phyloP scores from a whole-genome alignment of 2,329 filamentous ascomycete genomes.

The Fusarium nygamai region DNA sequence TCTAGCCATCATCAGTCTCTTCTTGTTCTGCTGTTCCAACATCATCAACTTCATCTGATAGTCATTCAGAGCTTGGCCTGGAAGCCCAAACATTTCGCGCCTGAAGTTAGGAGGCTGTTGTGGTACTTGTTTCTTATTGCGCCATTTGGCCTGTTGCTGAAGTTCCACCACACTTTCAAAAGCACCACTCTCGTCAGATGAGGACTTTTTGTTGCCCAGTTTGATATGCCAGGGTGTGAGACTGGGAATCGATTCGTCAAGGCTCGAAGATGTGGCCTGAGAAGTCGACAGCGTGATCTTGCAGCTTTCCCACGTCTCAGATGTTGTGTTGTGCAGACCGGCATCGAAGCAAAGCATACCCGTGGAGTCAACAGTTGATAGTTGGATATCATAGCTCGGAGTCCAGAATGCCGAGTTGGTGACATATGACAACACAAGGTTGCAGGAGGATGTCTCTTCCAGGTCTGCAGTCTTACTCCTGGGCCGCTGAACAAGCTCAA shows the following conservation, averaged over 20 bases:
- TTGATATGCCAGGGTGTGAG: conserved; percentile 67
- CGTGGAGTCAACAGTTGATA: conserved; percentile 65
- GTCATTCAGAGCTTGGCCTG: conserved; percentile 53
- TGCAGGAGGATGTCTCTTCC: conserved; percentile 46
- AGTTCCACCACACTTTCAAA: conserved; percentile 54
- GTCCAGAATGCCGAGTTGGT: conserved; percentile 67
- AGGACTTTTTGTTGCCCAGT: conserved; percentile 48
- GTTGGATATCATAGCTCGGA: conserved; percentile 69
- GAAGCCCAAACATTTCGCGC: conserved; percentile 16
- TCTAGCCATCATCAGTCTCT: conserved; percentile 82
- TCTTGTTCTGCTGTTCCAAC: conserved; percentile 88
- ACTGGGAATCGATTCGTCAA: conserved; percentile 64
- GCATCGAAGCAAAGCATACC: conserved; percentile 70
- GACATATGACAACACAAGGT: conserved; percentile 67
- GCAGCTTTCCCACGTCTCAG: conserved; percentile 70
- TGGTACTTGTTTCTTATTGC: conserved; percentile 54
- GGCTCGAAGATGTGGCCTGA: conserved; percentile 65
- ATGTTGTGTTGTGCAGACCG: conserved; percentile 68
- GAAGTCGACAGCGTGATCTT: conserved; percentile 71
- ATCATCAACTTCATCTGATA: conserved; percentile 91
- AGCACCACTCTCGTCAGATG: conserved; percentile 40
- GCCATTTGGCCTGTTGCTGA: conserved; percentile 45
- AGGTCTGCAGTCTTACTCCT: conserved; percentile 44
- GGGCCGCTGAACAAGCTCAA: conserved; percentile 56
- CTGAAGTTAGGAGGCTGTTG: neutral